These are phyloP conservation scores for Pisolithus orientalis DNA, from an alignment of 768 basidiomycete genomes.

Conservation along the genomic window DNA sequence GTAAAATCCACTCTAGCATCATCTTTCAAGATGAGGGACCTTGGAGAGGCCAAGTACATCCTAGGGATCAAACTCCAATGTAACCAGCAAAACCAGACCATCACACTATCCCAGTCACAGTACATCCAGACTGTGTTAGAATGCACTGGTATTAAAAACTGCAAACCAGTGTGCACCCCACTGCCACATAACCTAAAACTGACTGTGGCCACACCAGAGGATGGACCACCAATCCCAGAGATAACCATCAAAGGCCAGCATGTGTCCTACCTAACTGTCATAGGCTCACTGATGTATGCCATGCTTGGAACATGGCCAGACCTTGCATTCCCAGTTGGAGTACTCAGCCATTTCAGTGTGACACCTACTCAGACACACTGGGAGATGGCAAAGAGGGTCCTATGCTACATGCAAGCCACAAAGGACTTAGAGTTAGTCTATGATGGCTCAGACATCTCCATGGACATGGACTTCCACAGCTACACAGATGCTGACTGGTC, in stretches of 20 bases:
- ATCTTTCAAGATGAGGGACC: background rate
- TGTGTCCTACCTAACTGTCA: too few species aligned
- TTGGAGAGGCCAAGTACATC: slow-evolving; percentile 14
- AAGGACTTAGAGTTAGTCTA: background rate
- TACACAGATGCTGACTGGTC: slow-evolving; percentile 13
- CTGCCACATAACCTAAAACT: slow-evolving; percentile 1
- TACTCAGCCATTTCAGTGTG: slow-evolving; percentile 15
- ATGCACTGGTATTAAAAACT: slow-evolving; percentile 8
- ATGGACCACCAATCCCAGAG: background rate
- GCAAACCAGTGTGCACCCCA: slow-evolving; percentile 4
- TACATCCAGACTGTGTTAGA: slow-evolving; percentile 12
- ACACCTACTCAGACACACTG: slow-evolving; percentile 1
- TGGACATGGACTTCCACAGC: slow-evolving; percentile 3
- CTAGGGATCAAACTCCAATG: slow-evolving; percentile 27
- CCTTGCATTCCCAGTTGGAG: slow-evolving; percentile 18
- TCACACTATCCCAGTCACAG: slow-evolving; percentile 23
- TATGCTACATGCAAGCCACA: slow-evolving; percentile 9
- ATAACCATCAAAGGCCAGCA: background rate
- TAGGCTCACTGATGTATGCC: too few species aligned
- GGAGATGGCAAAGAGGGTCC: slow-evolving; percentile 8
- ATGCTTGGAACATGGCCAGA: background rate
- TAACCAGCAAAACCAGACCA: slow-evolving; percentile 14
- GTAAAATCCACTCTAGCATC: background rate
- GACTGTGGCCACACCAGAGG: background rate
- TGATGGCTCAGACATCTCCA: background rate